These are phyloP conservation scores for Carex kokanica DNA, from an alignment of 176 grass and related monocot genomes.

Conservation along the genomic window DNA sequence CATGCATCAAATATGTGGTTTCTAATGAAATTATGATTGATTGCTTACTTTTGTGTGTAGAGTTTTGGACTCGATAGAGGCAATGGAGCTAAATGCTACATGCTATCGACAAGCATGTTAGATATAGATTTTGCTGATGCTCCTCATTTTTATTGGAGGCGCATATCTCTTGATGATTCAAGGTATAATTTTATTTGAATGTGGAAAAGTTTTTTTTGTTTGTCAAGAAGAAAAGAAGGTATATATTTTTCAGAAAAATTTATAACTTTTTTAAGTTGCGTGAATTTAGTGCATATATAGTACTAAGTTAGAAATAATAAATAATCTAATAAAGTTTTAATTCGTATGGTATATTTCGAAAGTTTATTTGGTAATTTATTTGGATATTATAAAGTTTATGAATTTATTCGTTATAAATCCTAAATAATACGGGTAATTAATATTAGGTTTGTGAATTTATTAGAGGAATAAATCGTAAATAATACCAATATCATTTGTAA, in stretches of 20 bases:
- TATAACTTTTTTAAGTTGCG: neutral
- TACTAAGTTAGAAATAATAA: too few species aligned
- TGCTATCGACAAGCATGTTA: constrained; percentile 65
- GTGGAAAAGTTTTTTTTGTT: neutral
- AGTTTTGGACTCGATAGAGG: constrained; percentile 54
- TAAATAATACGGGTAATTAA: too few species aligned
- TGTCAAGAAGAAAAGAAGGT: neutral
- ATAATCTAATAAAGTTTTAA: too few species aligned
- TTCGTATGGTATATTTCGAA: too few species aligned
- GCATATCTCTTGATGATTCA: constrained; percentile 38
- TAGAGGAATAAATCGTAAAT: too few species aligned
- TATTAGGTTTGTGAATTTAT: too few species aligned
- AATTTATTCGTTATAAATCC: too few species aligned
- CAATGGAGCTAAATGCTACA: constrained; percentile 61
- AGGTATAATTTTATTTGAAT: constrained; percentile 18
- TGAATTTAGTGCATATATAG: too few species aligned
- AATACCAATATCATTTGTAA: too few species aligned
- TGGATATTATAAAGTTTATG: too few species aligned
- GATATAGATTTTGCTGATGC: constrained; percentile 47
- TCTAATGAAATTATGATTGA: neutral
- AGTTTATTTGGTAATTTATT: too few species aligned
- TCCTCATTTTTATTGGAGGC: constrained; percentile 40
- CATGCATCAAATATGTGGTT: too few species aligned
- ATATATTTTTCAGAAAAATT: neutral
- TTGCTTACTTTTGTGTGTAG: neutral